Evolutionary conservation across 2,329 filamentous ascomycete species (phyloP).

Genomic region (Aureobasidium sp.): DNA sequence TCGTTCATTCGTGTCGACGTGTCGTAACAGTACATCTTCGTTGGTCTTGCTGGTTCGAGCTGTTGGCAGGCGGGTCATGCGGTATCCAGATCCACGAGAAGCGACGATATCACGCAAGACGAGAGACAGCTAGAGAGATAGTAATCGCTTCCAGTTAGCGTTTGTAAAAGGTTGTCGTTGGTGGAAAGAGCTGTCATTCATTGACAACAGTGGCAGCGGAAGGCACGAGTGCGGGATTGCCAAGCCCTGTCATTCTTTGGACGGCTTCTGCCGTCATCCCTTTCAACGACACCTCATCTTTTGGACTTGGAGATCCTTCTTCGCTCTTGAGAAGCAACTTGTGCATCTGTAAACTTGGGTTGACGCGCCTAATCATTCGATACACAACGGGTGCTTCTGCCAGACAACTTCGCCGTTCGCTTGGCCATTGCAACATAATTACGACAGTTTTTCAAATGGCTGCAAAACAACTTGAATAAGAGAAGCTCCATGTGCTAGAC

Average conservation of each 20-base stretch:
- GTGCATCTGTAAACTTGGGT: not conserved
- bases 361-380: not conserved
- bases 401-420: not conserved
- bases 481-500: not conserved
- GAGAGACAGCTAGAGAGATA: not conserved
- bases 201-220: not conserved
- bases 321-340: not conserved
- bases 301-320: not conserved
- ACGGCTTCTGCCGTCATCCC: not conserved
- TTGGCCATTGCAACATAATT: not conserved
- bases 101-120: not conserved
- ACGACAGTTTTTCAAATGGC: not conserved
- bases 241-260: not conserved
- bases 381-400: too few relatives aligned
- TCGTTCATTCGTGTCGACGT: not conserved
- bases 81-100: not conserved
- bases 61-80: not conserved
- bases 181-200: not conserved
- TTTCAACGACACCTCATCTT: not conserved
- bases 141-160: too few relatives aligned
- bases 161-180: not conserved
- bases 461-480: not conserved
- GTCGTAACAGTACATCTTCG: not conserved
- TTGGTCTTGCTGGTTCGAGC: not conserved
- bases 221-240: not conserved